Conservation (phyloP, 345 rosid genomes). For the Hibiscus mutabilis region DNA sequence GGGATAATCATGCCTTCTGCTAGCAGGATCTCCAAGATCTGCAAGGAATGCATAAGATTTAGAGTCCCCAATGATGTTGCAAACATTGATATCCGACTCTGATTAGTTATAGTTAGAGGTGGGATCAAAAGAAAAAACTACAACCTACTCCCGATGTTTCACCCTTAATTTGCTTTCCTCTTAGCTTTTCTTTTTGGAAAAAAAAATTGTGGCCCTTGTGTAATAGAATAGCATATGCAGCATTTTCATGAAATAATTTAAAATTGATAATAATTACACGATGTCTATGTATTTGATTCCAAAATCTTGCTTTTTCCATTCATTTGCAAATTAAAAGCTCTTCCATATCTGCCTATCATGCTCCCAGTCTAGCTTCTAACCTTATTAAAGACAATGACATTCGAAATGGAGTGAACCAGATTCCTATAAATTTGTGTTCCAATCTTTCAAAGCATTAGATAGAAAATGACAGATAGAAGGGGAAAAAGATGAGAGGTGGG, state of each 20-base stretch:
- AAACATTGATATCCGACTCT: neutral
- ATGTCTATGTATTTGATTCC: neutral
- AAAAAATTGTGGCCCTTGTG: neutral
- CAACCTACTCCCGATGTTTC: neutral
- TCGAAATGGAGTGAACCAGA: too few species aligned
- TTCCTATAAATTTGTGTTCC: too few species aligned
- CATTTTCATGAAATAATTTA: neutral
- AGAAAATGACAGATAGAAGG: neutral
- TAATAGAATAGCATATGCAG: neutral
- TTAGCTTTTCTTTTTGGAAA: too few species aligned
- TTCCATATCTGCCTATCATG: neutral
- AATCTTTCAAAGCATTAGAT: too few species aligned
- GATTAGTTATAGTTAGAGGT: neutral
- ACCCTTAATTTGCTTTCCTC: neutral
- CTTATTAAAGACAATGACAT: too few species aligned
- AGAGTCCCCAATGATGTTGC: conserved; percentile 5
- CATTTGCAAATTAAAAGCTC: neutral
- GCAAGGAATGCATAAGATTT: conserved; percentile 17
- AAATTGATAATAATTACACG: neutral
- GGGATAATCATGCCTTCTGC: conserved; percentile 68
- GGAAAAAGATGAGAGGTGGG: neutral
- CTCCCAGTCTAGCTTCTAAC: neutral
- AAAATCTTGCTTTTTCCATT: neutral
- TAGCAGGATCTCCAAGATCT: conserved; percentile 77
- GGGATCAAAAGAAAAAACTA: neutral